Conservation (phyloP, 1,139 yeast genomes). For the Yamadazyma pseudoaaseri region DNA sequence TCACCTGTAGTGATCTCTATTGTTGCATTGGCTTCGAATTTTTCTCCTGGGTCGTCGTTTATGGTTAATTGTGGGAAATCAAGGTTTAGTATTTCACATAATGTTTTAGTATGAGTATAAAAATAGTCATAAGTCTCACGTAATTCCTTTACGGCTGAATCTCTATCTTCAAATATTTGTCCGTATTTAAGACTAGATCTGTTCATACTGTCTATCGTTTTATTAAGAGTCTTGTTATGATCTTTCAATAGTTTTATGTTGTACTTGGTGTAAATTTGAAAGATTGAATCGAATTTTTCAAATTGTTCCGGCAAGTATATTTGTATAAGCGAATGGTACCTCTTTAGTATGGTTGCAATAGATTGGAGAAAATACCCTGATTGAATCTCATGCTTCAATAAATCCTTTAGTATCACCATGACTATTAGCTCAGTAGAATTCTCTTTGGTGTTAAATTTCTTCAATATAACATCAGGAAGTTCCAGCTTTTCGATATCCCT, state of each 20-base stretch:
- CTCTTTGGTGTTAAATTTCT: slow-evolving; percentile 17
- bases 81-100: slow-evolving; percentile 42
- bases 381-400: slow-evolving; percentile 48
- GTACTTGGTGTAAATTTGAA: slow-evolving; percentile 48
- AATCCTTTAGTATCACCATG: slow-evolving; percentile 51
- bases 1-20: slow-evolving; percentile 25
- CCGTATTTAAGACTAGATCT: slow-evolving; percentile 69
- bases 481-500: slow-evolving; percentile 31
- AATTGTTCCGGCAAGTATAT: slow-evolving; percentile 14
- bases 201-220: slow-evolving; percentile 40
- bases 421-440: slow-evolving; percentile 37
- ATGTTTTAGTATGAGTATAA: slow-evolving; percentile 37
- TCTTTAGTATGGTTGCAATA: slow-evolving; percentile 51
- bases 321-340: slow-evolving; percentile 29
- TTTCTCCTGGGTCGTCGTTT: slow-evolving; percentile 17
- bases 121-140: slow-evolving; percentile 45
- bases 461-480: slow-evolving; percentile 23
- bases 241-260: slow-evolving; percentile 37
- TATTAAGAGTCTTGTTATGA: slow-evolving; percentile 32
- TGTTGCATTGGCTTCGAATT: slow-evolving; percentile 14
- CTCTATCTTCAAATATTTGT: slow-evolving; percentile 52
- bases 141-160: slow-evolving; percentile 39
- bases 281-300: slow-evolving; percentile 19
- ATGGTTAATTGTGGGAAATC: slow-evolving; percentile 30
- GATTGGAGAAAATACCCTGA: slow-evolving; percentile 47